Percentiles rank a stretch among this genome's conserved stretches.
These are phyloP conservation scores for Fagopyrum tataricum DNA, from an alignment of 148 eudicot genomes.

Conservation along the genomic window DNA sequence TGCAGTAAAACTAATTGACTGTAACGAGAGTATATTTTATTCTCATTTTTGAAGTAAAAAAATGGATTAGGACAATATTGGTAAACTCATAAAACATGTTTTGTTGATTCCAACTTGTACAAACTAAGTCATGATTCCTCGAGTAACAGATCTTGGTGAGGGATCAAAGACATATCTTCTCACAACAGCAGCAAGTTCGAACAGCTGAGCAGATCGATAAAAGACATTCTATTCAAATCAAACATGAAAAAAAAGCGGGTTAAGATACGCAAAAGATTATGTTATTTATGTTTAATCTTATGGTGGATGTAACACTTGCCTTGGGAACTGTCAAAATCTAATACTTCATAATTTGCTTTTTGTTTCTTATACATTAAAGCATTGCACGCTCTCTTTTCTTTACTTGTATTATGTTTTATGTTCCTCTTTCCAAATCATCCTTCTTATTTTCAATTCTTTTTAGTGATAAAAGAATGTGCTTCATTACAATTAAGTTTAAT, in stretches of 20 bases:
- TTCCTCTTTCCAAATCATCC: background rate
- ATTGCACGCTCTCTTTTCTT: conserved; percentile 1
- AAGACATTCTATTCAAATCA: background rate
- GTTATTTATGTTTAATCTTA: background rate
- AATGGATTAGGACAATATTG: no score
- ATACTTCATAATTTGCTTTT: background rate
- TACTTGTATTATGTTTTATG: background rate
- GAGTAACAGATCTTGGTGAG: no score
- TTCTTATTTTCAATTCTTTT: background rate
- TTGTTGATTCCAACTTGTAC: no score
- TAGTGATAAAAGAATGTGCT: background rate
- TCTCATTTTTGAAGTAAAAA: no score
- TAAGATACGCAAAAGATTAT: background rate
- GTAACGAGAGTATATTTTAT: no score
- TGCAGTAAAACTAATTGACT: no score
- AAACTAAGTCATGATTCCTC: no score
- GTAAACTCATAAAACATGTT: no score
- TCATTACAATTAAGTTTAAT: no score
- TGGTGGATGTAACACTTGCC: background rate
- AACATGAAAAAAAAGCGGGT: background rate
- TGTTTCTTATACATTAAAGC: conserved; percentile 5
- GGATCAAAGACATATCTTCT: background rate
- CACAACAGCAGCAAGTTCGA: background rate
- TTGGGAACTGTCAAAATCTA: conserved; percentile 6
- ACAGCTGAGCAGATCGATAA: background rate